Base-by-base conservation (phyloP, 805 yeast species). In the Clavispora phyllophila region DNA sequence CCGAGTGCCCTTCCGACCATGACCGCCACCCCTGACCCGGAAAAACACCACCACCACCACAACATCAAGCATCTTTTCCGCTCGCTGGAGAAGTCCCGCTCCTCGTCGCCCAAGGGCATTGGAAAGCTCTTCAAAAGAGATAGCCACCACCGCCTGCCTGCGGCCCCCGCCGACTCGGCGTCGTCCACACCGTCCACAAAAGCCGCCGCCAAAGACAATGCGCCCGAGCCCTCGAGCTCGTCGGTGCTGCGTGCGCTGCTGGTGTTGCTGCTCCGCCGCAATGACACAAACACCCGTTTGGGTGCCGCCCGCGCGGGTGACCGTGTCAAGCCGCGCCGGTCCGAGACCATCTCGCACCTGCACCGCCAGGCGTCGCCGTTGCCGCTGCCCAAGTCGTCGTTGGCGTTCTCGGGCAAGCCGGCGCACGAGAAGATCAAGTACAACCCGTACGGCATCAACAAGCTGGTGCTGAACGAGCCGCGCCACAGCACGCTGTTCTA, bases 381-480 rank as follows among this genome's bases (percentile, higher is more conserved):
- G 44, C 53, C 10, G 46, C 52, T 26, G 50, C 46, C 33, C 29
- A 36, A 14, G 39, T 41, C 52, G 47, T 40, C 32, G 45, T 22
- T 34, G 57, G 41, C 47, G 48, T 26, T 39, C 43, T 27, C 27
- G 40, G 36, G 37, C 43, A 26, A 6, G 22, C 40, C 37, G 14
- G 40, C 18, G 39, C 63, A 53, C 20, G 72, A 66, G 18, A 79
- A 76, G 44, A 68, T 80, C 55, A 75, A 73, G 35, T 82, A 81
- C 60, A 82, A 82, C 52, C 88, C 88, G 1, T 82, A 78, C 56
- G 88, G 87, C 1, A 45, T 75, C 29, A 73, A 68, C 47, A 70
- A 64, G 48, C 49, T 47, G 44, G 40, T 50, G 22, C 40, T 54
- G 40, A 57, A 47, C 41, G 56, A 56, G 35, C 39, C 45, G 22